Evolutionary conservation across 2,329 filamentous ascomycete species (phyloP).

Genomic region (Aspergillus tanneri): DNA sequence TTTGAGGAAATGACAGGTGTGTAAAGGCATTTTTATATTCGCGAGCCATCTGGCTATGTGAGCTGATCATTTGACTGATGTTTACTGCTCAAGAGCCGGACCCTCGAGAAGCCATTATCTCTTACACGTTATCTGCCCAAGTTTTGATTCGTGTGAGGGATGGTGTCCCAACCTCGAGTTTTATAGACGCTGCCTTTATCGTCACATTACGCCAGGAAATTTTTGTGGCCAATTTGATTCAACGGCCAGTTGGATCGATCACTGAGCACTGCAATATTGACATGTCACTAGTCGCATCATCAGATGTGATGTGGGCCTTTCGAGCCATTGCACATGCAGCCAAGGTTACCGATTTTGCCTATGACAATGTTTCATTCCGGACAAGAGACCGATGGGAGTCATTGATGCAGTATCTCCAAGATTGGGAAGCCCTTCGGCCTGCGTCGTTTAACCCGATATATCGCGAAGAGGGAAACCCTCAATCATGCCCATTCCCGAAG

Average conservation of each 20-base stretch:
- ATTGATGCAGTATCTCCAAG: conserved; percentile 3
- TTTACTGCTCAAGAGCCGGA: not conserved
- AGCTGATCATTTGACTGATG: not conserved
- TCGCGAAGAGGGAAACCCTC: not conserved
- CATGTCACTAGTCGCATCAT: conserved; percentile 1
- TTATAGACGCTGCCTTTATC: conserved; percentile 7
- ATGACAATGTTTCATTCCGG: not conserved
- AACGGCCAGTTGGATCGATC: conserved; percentile 1
- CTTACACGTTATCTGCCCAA: conserved; percentile 1
- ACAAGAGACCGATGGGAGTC: not conserved
- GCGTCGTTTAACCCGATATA: conserved; percentile 3
- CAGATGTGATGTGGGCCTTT: conserved; percentile 5
- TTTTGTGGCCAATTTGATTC: conserved; percentile 2
- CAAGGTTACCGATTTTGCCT: conserved; percentile 6
- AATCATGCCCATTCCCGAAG: not conserved
- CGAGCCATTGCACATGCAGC: conserved; percentile 5
- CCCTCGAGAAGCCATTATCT: not conserved
- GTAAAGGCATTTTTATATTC: not conserved
- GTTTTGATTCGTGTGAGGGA: not conserved
- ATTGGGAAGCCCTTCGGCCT: conserved; percentile 2
- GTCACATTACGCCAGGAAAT: conserved; percentile 7
- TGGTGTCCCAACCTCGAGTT: conserved; percentile 1
- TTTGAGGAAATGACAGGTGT: conserved; percentile 7
- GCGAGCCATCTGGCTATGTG: not conserved
- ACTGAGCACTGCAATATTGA: conserved; percentile 5